These are phyloP conservation scores for Actinomortierella wolfii DNA, from an alignment of 371 early-diverging fungal genomes.

Conservation along the genomic window DNA sequence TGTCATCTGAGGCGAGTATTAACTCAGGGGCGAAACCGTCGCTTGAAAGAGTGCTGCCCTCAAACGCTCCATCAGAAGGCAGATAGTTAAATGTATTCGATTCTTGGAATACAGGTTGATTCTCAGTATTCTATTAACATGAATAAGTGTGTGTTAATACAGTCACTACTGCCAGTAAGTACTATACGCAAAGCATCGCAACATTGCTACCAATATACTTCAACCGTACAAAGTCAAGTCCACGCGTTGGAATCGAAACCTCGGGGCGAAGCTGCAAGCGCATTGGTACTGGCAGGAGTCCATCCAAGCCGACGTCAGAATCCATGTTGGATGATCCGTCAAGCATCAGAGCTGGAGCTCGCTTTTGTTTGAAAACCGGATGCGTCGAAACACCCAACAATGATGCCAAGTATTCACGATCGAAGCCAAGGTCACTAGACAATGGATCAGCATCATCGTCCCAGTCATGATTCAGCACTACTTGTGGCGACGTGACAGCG, in stretches of 20 bases:
- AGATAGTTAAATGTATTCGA: slow-evolving; percentile 13
- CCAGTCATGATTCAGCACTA: slow-evolving; percentile 38
- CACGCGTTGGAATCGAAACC: no score
- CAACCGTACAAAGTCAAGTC: no score
- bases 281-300: no score
- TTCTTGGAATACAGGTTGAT: slow-evolving; percentile 4
- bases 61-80: not conserved
- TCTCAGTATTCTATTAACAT: no score
- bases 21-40: slow-evolving; percentile 7
- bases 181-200: no score
- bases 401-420: slow-evolving; percentile 15
- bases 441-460: slow-evolving; percentile 5
- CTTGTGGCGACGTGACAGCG: slow-evolving; percentile 22
- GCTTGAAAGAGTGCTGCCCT: no score
- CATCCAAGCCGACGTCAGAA: no score
- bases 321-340: slow-evolving; percentile 20
- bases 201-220: no score
- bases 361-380: slow-evolving; percentile 23
- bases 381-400: slow-evolving; percentile 5
- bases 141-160: no score
- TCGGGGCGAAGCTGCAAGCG: no score
- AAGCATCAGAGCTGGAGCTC: slow-evolving; percentile 30
- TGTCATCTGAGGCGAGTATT: slow-evolving; percentile 20
- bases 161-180: no score
- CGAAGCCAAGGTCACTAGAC: slow-evolving; percentile 10